phyloP scores from a whole-genome alignment of 73 alveolate species.

The Uronychia binucleata region DNA sequence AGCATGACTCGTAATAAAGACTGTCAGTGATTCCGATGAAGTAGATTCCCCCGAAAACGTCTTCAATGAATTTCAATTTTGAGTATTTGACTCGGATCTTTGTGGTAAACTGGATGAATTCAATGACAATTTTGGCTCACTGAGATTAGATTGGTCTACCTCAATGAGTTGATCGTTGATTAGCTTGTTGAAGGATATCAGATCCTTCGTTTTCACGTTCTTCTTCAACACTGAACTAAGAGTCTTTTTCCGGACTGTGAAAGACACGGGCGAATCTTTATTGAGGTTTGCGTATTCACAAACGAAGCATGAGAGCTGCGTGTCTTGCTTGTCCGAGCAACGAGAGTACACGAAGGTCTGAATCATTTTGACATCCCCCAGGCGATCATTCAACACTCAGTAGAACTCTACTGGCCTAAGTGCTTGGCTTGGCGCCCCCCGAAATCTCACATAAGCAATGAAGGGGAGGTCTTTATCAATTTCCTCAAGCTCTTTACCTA shows the following conservation, averaged over 20 bases:
- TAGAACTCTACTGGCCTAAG: constrained; percentile 27
- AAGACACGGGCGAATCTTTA: neutral
- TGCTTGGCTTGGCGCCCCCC: constrained; percentile 16
- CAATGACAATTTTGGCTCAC: constrained; percentile 6
- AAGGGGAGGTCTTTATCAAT: constrained; percentile 19
- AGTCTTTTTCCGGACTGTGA: neutral
- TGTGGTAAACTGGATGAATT: constrained; percentile 15
- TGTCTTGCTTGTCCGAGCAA: neutral
- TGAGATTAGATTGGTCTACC: neutral
- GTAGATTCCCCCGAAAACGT: constrained; percentile 16
- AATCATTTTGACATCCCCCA: constrained; percentile 31
- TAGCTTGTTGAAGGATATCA: neutral
- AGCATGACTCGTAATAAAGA: neutral
- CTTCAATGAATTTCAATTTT: constrained; percentile 13
- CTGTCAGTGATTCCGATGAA: constrained; percentile 6
- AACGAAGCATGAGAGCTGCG: neutral
- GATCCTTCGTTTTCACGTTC: neutral
- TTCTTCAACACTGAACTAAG: neutral
- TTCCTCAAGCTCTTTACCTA: neutral
- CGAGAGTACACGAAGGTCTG: constrained; percentile 13
- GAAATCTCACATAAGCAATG: constrained; percentile 30
- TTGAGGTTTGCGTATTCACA: constrained; percentile 1
- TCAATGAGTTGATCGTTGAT: neutral
- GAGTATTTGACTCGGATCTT: constrained; percentile 7
- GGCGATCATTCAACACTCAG: constrained; percentile 16